Evolutionary conservation across 176 grass and related monocot species (phyloP).

Genomic region (Triticum aestivum): IWGSC_CS_RefSeq_v2.1 NC_057814.1:76777537-76778036

Average conservation of each 20-base stretch:
- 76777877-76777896: slow-evolving; percentile 81
- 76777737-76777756: slow-evolving; percentile 71
- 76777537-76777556: slow-evolving; percentile 46
- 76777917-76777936: background rate
- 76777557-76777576: slow-evolving; percentile 73
- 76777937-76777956: background rate
- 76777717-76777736: slow-evolving; percentile 79
- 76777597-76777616: slow-evolving; percentile 55
- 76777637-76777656: background rate
- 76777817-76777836: slow-evolving; percentile 72
- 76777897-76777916: slow-evolving; percentile 31
- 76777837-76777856: slow-evolving; percentile 74
- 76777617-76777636: background rate
- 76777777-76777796: slow-evolving; percentile 91
- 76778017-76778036: background rate
- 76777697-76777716: slow-evolving; percentile 72
- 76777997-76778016: background rate
- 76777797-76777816: slow-evolving; percentile 75
- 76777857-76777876: slow-evolving; percentile 78
- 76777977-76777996: background rate
- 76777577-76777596: slow-evolving; percentile 64
- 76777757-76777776: slow-evolving; percentile 80
- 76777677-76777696: background rate
- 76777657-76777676: background rate
- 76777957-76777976: background rate